Conservation (phyloP, 495 filamentous ascomycete genomes). For the Neurospora sp. region DNA sequence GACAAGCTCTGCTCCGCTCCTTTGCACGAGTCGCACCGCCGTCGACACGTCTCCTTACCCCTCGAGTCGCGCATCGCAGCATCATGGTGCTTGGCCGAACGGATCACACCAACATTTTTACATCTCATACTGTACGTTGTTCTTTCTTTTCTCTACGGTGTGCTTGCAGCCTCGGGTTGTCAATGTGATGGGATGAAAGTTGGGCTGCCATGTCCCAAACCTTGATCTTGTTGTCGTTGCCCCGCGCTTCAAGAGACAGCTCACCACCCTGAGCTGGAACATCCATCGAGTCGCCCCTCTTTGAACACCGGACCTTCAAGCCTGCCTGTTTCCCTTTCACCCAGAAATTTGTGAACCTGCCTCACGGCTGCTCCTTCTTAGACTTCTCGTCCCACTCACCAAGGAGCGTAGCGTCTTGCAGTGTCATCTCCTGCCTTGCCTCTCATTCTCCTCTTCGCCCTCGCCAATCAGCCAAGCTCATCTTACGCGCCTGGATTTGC, state of each 20-base stretch:
- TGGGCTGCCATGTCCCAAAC: background rate
- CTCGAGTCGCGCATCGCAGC: conserved; percentile 9
- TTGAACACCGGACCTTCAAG: background rate
- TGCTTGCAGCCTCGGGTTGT: background rate
- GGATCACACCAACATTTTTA: conserved; percentile 10
- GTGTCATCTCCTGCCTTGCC: background rate
- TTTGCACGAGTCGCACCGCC: background rate
- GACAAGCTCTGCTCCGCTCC: background rate
- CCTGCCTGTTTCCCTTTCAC: background rate
- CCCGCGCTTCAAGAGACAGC: background rate
- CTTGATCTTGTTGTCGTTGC: background rate
- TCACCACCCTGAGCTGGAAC: background rate
- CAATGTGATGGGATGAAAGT: background rate
- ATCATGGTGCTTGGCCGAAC: conserved; percentile 19
- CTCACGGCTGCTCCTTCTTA: background rate
- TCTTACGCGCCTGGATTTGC: background rate
- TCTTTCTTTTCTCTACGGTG: background rate
- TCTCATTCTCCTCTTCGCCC: background rate
- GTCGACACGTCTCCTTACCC: background rate
- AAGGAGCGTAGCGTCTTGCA: background rate
- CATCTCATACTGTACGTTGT: conserved; percentile 9
- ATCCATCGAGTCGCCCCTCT: background rate
- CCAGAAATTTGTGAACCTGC: background rate
- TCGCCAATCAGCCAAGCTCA: background rate
- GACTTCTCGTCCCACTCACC: background rate